Conservation (phyloP, 2,329 filamentous ascomycete species). For the Ceratocystis albifundus region DNA sequence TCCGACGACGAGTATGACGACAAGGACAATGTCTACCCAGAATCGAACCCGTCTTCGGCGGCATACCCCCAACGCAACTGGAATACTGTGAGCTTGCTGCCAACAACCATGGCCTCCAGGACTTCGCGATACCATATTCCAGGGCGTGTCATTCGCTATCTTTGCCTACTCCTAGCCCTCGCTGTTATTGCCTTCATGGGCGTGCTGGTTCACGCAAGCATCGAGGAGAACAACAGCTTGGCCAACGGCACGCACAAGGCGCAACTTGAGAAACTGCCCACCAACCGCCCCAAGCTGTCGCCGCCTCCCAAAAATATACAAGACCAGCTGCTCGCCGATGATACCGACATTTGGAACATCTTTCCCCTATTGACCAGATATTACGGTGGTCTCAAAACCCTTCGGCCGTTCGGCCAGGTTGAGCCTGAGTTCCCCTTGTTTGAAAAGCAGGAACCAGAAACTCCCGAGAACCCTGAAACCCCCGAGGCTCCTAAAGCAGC, state of each 20-base stretch:
- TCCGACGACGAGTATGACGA: slow-evolving; percentile 16
- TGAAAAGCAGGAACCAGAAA: slow-evolving; percentile 42
- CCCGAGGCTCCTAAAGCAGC: not conserved
- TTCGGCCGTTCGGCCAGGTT: slow-evolving; percentile 56
- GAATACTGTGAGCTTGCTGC: slow-evolving; percentile 3
- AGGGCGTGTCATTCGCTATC: slow-evolving; percentile 62
- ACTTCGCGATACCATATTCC: slow-evolving; percentile 52
- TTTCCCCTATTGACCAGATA: slow-evolving; percentile 81
- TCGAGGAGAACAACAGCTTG: slow-evolving; percentile 53
- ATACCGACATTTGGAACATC: slow-evolving; percentile 55
- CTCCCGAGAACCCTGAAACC: slow-evolving; percentile 16
- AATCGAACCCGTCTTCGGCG: slow-evolving; percentile 4
- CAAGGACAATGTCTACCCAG: not conserved
- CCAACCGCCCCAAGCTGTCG: slow-evolving; percentile 26
- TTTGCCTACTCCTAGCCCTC: slow-evolving; percentile 59
- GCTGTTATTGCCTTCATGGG: slow-evolving; percentile 66
- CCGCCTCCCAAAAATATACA: not conserved
- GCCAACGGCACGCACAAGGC: slow-evolving; percentile 37
- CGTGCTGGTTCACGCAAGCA: slow-evolving; percentile 60
- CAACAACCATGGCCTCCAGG: slow-evolving; percentile 31
- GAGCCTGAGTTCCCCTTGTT: slow-evolving; percentile 67
- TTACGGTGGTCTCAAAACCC: slow-evolving; percentile 69
- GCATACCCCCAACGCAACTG: slow-evolving; percentile 13
- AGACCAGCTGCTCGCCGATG: not conserved
- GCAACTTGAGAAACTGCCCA: slow-evolving; percentile 37